A percentile compares a stretch with the other conserved stretches of the same genome.
Conservation (phyloP, 78 protist species). For the Creolimax fragrantissima region DNA sequence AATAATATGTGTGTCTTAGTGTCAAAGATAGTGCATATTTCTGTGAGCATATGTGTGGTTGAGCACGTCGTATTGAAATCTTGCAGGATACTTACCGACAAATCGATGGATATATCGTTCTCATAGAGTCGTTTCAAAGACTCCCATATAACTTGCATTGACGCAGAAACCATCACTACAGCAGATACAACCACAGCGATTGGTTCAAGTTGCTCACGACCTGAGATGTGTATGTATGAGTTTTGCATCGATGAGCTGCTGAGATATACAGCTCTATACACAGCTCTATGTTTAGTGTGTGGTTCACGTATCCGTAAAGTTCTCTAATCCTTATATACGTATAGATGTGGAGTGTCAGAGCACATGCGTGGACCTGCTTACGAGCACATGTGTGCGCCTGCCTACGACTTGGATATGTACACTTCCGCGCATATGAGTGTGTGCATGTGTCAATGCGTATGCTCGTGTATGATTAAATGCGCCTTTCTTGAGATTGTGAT, state of each 20-base stretch:
- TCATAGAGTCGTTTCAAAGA: background rate
- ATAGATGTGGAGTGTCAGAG: background rate
- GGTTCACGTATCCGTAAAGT: no score
- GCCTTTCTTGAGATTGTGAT: no score
- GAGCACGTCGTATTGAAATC: no score
- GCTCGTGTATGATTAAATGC: no score
- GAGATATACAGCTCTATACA: no score
- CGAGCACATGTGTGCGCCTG: background rate
- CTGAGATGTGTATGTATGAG: background rate
- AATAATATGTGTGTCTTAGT: no score
- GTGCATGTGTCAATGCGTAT: background rate
- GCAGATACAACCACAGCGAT: background rate
- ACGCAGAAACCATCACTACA: background rate
- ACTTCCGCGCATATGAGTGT: background rate
- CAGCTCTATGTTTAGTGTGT: no score
- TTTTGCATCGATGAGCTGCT: no score
- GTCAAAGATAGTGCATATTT: no score
- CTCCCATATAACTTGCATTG: background rate
- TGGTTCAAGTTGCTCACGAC: background rate
- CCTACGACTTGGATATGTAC: background rate
- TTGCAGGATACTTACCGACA: no score
- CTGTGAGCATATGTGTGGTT: no score
- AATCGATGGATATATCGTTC: background rate
- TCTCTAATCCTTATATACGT: no score
- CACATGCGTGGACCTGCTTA: background rate